Percentiles rank a stretch among this genome's conserved stretches.
Evolutionary conservation across 2,329 filamentous ascomycete genomes (phyloP).

Genomic region (Ascochyta clinopodiicola): DNA sequence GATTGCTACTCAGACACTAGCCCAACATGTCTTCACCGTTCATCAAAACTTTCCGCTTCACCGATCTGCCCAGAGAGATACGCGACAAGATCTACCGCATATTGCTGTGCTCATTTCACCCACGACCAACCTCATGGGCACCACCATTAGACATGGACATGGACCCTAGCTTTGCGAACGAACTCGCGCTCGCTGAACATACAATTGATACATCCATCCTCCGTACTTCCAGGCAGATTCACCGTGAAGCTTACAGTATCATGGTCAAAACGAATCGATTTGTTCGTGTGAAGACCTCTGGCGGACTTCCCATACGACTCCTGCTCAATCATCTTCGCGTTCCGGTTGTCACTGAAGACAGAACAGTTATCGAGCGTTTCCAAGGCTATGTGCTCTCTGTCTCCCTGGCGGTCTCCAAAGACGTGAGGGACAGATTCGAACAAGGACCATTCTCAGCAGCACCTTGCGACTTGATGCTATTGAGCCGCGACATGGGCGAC

Average conservation of each 20-base stretch:
- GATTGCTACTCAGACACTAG: no score
- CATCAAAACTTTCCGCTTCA: slow-evolving; percentile 9
- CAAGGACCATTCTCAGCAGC: not conserved
- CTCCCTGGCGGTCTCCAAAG: slow-evolving; percentile 1
- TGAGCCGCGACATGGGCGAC: slow-evolving; percentile 19
- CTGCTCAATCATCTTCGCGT: slow-evolving; percentile 3
- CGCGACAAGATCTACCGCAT: slow-evolving; percentile 20
- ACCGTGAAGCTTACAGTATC: slow-evolving; percentile 20
- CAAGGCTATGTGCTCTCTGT: slow-evolving; percentile 22
- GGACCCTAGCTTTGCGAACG: not conserved
- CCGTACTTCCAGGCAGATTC: slow-evolving; percentile 10
- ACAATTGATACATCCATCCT: slow-evolving; percentile 17
- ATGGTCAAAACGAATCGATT: slow-evolving; percentile 29
- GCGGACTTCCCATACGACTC: slow-evolving; percentile 8
- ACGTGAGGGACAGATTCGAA: not conserved
- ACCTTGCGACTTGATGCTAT: slow-evolving; percentile 14
- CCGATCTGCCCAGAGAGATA: slow-evolving; percentile 19
- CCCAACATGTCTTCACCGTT: not conserved
- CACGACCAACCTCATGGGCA: not conserved
- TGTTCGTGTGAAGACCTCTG: slow-evolving; percentile 12
- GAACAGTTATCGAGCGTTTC: slow-evolving; percentile 8
- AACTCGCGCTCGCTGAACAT: not conserved
- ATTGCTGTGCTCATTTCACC: slow-evolving; percentile 11
- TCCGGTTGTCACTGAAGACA: slow-evolving; percentile 13
- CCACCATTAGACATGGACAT: not conserved